A percentile compares a stretch with the other conserved stretches of the same genome.
Conservation (phyloP, 495 filamentous ascomycete species). For the Parathielavia hyrcaniae region DNA sequence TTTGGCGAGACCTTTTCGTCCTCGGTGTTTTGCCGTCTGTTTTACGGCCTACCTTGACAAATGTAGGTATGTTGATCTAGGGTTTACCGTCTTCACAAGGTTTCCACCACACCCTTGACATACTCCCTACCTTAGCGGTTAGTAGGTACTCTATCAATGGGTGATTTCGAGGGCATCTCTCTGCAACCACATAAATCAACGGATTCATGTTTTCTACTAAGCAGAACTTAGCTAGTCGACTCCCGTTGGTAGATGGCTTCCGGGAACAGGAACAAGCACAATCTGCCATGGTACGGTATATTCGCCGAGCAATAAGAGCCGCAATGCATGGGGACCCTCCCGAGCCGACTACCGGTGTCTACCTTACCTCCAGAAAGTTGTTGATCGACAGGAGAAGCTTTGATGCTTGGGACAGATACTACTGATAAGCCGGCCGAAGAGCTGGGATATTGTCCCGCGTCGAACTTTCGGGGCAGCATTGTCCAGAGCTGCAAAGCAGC, state of each 20-base stretch:
- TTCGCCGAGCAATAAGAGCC: constrained; percentile 8
- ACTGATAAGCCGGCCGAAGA: background rate
- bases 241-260: background rate
- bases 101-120: too few relatives aligned
- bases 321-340: background rate
- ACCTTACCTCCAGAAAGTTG: too few relatives aligned
- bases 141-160: too few relatives aligned
- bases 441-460: constrained; percentile 15
- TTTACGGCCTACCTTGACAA: too few relatives aligned
- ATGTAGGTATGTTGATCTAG: too few relatives aligned
- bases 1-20: too few relatives aligned
- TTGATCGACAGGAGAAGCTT: constrained; percentile 1
- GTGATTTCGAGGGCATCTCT: too few relatives aligned
- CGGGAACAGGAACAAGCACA: background rate
- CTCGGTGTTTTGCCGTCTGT: too few relatives aligned
- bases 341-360: too few relatives aligned
- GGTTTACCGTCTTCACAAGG: too few relatives aligned
- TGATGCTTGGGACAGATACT: background rate
- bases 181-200: too few relatives aligned
- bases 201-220: constrained; percentile 7
- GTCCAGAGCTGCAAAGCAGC: constrained; percentile 6
- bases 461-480: background rate
- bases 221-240: constrained; percentile 8
- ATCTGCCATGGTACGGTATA: constrained; percentile 17
- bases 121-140: too few relatives aligned